Conservation (phyloP, 305 asterid species). For the Fraxinus albicans region DNA sequence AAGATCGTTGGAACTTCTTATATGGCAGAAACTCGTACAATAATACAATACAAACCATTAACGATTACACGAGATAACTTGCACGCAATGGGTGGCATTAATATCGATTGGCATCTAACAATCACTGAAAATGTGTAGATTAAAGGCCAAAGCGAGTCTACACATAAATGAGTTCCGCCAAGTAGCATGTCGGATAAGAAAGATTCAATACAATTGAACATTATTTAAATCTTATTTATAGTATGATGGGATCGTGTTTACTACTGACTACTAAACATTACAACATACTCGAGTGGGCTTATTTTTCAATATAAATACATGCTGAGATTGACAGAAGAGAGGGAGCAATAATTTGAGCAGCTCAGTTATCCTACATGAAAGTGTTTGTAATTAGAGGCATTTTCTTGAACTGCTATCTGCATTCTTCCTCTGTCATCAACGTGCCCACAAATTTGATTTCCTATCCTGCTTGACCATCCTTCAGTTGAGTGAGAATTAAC, state of each 20-base stretch:
- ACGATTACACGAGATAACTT: too few relatives aligned
- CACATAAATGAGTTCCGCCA: neutral
- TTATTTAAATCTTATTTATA: neutral
- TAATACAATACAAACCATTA: too few relatives aligned
- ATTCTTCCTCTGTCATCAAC: slow-evolving; percentile 45
- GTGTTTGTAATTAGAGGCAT: slow-evolving; percentile 39
- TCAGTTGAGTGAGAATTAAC: slow-evolving; percentile 31
- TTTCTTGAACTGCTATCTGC: slow-evolving; percentile 46
- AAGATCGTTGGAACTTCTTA: too few relatives aligned
- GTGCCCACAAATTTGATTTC: slow-evolving; percentile 45
- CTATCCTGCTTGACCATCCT: slow-evolving; percentile 15
- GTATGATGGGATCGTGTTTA: neutral
- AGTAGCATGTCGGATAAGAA: neutral
- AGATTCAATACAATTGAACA: neutral
- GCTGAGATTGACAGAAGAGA: slow-evolving; percentile 73
- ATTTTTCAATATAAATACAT: neutral
- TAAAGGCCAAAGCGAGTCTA: too few relatives aligned
- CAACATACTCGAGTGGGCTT: neutral
- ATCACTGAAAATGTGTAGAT: too few relatives aligned
- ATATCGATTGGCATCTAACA: too few relatives aligned
- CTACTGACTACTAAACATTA: neutral
- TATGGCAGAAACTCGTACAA: too few relatives aligned
- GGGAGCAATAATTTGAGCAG: slow-evolving; percentile 41
- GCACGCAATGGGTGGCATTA: neutral
- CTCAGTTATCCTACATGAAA: slow-evolving; percentile 41